phyloP scores from a whole-genome alignment of 2,329 filamentous ascomycete genomes.

The Lasiodiplodia theobromae region DNA sequence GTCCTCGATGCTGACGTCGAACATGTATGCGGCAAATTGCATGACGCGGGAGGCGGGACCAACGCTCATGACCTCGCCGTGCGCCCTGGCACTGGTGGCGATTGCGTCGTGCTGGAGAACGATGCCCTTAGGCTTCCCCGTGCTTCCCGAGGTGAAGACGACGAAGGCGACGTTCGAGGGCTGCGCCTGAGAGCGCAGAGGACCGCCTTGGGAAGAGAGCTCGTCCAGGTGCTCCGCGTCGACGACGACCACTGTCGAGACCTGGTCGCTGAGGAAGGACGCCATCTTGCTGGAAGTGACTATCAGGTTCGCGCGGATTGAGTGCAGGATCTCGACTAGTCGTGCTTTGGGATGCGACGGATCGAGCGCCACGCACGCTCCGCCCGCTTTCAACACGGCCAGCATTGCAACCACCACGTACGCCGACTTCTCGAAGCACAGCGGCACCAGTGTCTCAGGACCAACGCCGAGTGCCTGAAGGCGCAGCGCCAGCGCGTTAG shows the following conservation, averaged over 20 bases:
- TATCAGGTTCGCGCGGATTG: too few species aligned
- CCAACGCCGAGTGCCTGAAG: constrained; percentile 38
- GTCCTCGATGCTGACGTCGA: constrained; percentile 44
- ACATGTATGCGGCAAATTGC: constrained; percentile 35
- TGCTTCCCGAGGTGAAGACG: constrained; percentile 47
- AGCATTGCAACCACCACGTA: constrained; percentile 46
- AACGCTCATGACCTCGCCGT: constrained; percentile 30
- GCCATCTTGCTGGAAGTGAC: too few species aligned
- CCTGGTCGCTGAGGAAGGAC: too few species aligned
- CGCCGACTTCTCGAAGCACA: constrained; percentile 4
- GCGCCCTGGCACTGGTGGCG: neutral
- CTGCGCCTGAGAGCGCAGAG: neutral
- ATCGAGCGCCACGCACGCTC: constrained; percentile 39
- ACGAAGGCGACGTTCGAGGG: constrained; percentile 41
- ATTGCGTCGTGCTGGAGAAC: constrained; percentile 40
- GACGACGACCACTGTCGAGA: too few species aligned
- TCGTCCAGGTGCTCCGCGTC: too few species aligned
- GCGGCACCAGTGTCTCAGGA: neutral
- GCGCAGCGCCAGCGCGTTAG: constrained; percentile 47
- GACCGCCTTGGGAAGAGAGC: too few species aligned
- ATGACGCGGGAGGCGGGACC: constrained; percentile 40
- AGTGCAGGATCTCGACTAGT: constrained; percentile 29
- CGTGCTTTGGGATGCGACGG: constrained; percentile 14
- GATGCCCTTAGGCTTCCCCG: constrained; percentile 43
- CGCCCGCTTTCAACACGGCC: constrained; percentile 44